Base-by-base conservation (phyloP, 1,139 yeast species). In the Geotrichum phurueaensis region DNA sequence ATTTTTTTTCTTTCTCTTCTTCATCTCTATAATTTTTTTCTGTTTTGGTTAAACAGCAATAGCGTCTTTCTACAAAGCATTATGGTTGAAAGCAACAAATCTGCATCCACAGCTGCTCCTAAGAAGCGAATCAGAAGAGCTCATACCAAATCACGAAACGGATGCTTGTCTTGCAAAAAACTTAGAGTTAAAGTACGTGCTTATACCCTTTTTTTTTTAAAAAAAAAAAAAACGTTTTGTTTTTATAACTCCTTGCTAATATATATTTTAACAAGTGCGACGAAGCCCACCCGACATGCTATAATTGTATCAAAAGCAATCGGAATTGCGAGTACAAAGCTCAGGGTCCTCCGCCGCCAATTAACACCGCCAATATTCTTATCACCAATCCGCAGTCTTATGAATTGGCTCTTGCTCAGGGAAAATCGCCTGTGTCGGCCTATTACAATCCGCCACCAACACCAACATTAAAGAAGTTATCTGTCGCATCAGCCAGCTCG, bases 111-210 rank as follows among this genome's bases (percentile, higher is more conserved):
- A 6, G 15, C 43, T n/a, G 10, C 43, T 10, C 43, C 43, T n/a
- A 58, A 58, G 23, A 58, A 58, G 51, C 54, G 62, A 29, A 31
- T 57, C 31, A 23, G 62, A 27, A 31, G 60, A n/a, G 60, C 60
- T 22, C 62, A 60, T 25, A 60, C 60, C 3, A 60, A 60, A 36
- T 60, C 62, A 15, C 58, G 60, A 12, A 53, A 53, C 50, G 62
- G 62, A 20, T 60, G 62, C 48, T 29, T 57, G 27, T 57, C 62
- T 39, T 60, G 62, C 48, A 60, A 57, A 36, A 54, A 60, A 23
- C 54, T 60, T 9, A 57, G 62, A 31, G 54, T 60, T 18, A 57
- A 60, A 47, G 60, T 57, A 53, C 13, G 60, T 45, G 15, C 25
- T 45, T 29, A 10, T 29, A 51, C 20, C 18, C 12, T 18, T 47